These are phyloP conservation scores for Spiromastix sp. DNA, from an alignment of 2,329 filamentous ascomycete genomes.

Conservation along the genomic window DNA sequence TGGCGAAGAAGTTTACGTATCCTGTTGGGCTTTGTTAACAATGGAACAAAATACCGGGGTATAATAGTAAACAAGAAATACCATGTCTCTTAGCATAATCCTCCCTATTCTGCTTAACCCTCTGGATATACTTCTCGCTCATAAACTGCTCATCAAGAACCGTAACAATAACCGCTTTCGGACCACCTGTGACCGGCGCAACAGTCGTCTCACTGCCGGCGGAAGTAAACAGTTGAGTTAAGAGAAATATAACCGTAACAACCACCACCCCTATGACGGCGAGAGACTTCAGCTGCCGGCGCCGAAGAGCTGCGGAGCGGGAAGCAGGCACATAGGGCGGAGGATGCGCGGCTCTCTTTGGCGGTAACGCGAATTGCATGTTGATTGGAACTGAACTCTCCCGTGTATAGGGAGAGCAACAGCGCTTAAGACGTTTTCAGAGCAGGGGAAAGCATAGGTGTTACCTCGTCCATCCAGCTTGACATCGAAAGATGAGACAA, in stretches of 20 bases:
- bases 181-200: conserved; percentile 23
- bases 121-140: conserved; percentile 57
- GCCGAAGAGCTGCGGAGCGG: conserved; percentile 36
- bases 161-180: conserved; percentile 68
- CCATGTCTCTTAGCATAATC: conserved; percentile 81
- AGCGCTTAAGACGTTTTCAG: too few species aligned
- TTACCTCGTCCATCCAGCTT: too few species aligned
- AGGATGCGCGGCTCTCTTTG: conserved; percentile 71
- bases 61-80: conserved; percentile 30
- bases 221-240: conserved; percentile 36
- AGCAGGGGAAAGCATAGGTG: too few species aligned
- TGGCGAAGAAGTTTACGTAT: conserved; percentile 76
- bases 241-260: conserved; percentile 50
- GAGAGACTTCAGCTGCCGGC: conserved; percentile 52
- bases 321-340: conserved; percentile 53
- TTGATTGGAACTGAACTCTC: background rate
- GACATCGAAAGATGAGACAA: too few species aligned
- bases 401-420: too few species aligned
- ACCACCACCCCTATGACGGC: conserved; percentile 46
- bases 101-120: conserved; percentile 70
- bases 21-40: conserved; percentile 40
- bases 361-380: conserved; percentile 87
- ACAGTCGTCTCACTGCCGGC: conserved; percentile 18
- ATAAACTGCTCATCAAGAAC: conserved; percentile 60
- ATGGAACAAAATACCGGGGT: conserved; percentile 2